phyloP scores from a whole-genome alignment of 345 rosid genomes.

The Cardamine chenopodiifolia region DNA sequence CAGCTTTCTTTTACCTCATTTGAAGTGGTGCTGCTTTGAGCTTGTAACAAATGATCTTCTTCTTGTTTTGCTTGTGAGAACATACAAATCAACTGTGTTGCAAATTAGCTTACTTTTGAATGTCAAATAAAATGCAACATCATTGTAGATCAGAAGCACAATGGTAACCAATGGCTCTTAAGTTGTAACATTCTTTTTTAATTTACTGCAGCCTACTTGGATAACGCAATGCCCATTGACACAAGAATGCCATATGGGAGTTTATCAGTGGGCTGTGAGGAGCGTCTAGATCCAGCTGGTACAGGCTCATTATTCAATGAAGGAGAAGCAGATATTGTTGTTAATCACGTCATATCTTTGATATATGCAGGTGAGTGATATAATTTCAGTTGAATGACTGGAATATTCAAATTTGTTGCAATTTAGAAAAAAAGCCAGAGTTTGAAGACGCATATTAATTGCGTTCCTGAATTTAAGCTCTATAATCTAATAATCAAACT shows the following conservation, averaged over 20 bases:
- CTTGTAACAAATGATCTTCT: not conserved
- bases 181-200: not conserved
- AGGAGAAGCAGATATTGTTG: conserved; percentile 96
- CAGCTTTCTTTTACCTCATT: not conserved
- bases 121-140: not conserved
- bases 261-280: conserved; percentile 86
- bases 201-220: conserved; percentile 80
- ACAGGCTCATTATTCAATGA: conserved; percentile 94
- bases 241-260: conserved; percentile 96
- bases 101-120: not conserved
- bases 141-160: not conserved
- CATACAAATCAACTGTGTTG: not conserved
- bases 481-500: conserved; percentile 13
- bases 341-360: conserved; percentile 78
- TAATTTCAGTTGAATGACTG: conserved; percentile 4
- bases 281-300: conserved; percentile 96
- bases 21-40: not conserved
- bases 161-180: not conserved
- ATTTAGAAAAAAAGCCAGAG: not conserved
- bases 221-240: conserved; percentile 89
- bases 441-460: not conserved
- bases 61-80: conserved; percentile 13
- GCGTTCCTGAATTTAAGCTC: conserved; percentile 12
- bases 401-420: not conserved
- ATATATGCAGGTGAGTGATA: conserved; percentile 67